A percentile compares a stretch with the other conserved stretches of the same genome.
Evolutionary conservation across 805 yeast species (phyloP).

Genomic region (Cyberlindnera bimundalis): DNA sequence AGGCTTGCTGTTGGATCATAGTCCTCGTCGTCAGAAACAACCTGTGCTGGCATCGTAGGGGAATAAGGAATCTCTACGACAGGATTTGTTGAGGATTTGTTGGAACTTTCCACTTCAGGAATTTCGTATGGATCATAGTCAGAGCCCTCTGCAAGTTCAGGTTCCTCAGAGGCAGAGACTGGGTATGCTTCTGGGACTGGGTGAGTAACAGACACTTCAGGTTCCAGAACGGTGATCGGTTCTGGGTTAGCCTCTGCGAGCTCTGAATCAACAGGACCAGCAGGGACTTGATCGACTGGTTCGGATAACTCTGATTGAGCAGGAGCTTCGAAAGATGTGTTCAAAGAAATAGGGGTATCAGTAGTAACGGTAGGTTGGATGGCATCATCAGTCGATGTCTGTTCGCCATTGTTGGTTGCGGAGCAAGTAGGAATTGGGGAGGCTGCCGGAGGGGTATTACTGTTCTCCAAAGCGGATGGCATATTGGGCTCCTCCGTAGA

Average conservation of each 20-base stretch:
- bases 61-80: not conserved
- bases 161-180: conserved; percentile 11
- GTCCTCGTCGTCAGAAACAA: conserved; percentile 16
- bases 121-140: conserved; percentile 14
- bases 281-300: no score
- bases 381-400: not conserved
- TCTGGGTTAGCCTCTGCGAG: not conserved
- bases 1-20: conserved; percentile 17
- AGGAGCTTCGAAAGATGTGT: no score
- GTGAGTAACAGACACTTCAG: not conserved
- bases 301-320: no score
- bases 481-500: no score
- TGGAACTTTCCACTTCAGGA: not conserved
- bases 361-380: not conserved
- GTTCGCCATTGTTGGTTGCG: no score
- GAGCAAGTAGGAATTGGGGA: no score
- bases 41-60: not conserved
- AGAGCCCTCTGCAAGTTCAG: conserved; percentile 5
- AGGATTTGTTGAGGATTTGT: not conserved
- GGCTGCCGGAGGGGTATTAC: no score
- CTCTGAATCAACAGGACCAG: not conserved
- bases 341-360: no score
- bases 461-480: no score
- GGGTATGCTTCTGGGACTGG: not conserved
- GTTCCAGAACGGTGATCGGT: not conserved